Conservation (phyloP, 371 early-diverging fungal species). For the Zychaea mexicana region DNA sequence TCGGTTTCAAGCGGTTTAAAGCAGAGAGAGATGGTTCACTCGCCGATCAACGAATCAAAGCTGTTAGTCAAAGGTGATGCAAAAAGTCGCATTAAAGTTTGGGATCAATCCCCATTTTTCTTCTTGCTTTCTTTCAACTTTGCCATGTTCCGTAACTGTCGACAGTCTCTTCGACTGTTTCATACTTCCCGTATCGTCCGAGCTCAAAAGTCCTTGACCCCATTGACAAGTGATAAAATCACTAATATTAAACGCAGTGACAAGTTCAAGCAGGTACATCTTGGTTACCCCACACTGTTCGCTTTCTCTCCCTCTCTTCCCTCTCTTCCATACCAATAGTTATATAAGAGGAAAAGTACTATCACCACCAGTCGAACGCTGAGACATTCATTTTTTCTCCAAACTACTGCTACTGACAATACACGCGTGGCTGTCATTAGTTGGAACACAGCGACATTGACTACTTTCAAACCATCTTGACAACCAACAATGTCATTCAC, state of each 20-base stretch:
- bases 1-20: background rate
- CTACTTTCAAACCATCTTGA: constrained; percentile 51
- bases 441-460: constrained; percentile 48
- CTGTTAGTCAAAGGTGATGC: background rate
- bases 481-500: constrained; percentile 26
- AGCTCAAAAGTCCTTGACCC: constrained; percentile 1
- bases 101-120: background rate
- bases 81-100: background rate
- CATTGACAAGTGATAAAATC: constrained; percentile 14
- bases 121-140: background rate
- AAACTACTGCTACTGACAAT: no score
- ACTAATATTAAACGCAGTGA: constrained; percentile 6
- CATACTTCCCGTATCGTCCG: constrained; percentile 3
- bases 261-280: constrained; percentile 13
- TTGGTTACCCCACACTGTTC: background rate
- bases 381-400: background rate
- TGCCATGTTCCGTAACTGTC: background rate
- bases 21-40: background rate
- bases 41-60: background rate
- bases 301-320: no score
- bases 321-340: no score
- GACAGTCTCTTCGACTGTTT: background rate
- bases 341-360: background rate
- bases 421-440: constrained; percentile 6
- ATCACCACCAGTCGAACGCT: background rate